Base-by-base conservation (phyloP, 139 green algal genomes). In the Chlorella ohadii region DNA sequence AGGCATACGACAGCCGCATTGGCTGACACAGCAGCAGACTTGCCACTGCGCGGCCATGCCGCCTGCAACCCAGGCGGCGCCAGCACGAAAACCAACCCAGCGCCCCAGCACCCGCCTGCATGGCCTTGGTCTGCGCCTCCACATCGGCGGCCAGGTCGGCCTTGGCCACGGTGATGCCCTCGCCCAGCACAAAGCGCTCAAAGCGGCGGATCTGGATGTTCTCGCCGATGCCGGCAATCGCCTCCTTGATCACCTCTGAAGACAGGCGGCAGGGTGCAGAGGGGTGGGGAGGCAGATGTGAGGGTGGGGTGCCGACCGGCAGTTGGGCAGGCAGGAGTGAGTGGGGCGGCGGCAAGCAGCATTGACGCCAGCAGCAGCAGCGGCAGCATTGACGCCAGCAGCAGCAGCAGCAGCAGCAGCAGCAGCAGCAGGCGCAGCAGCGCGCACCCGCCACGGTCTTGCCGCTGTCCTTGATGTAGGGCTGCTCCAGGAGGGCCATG, bases 131-230 rank as follows among this genome's bases (percentile, higher is more conserved):
- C 86, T 98, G 95, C 79, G 95, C 91, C 20, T 95, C 94, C 72
- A 98, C 96, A 82, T 98, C 96, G 23, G 91, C 93, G 15, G 94
- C 95, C 90, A 98, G 94, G 89, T 98, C 92, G 67, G 68, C 80
- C 38, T 79, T 79, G 85, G 89, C 92, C 92, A 98, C 98, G 86
- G 95, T 90, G 13, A 99, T 89, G 51, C 96, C 95, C 91, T 98
- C 96, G 61, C 96, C 96, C 76, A 99, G 89, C 28, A 92, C 88
- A 84, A 90, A 98, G 63, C 93, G 89, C 61, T 92, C 85, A 79
- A 98, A 98, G 41, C 96, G 92, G 75, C 96, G 93, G 66, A 98
- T 89, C 77, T 90, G 87, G 83, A 98, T 94, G 80, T 98, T 98
- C 92, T 98, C 96, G 36, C 96, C 96, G n/a, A 98, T 82, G 15